Percentiles rank a stretch among this genome's conserved stretches.
These are phyloP conservation scores for Amanita exitialis DNA, from an alignment of 768 basidiomycete species.

Conservation along the genomic window DNA sequence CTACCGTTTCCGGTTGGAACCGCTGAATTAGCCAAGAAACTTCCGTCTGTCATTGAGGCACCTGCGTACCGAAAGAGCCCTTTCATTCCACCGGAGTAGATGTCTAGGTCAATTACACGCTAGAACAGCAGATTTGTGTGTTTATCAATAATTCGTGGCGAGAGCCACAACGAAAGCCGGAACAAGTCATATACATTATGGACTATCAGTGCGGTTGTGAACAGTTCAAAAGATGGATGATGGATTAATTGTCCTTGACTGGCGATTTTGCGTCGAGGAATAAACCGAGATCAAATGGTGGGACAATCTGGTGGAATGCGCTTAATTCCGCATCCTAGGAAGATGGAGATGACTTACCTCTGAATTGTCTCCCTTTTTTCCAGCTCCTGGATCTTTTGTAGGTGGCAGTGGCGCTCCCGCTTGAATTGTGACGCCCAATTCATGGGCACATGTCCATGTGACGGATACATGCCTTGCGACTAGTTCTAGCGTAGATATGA, in stretches of 20 bases:
- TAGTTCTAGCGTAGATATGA: conserved; percentile 52
- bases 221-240: not conserved
- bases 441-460: conserved; percentile 49
- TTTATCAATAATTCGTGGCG: not conserved
- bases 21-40: conserved; percentile 53
- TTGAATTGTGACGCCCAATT: conserved; percentile 34
- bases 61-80: conserved; percentile 68
- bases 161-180: not conserved
- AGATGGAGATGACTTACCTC: conserved; percentile 1
- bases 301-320: conserved; percentile 27
- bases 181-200: not conserved
- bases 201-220: not conserved
- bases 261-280: conserved; percentile 37
- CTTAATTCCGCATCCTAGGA: not conserved
- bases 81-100: conserved; percentile 60
- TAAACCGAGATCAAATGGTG: conserved; percentile 42
- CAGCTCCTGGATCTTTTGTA: conserved; percentile 11
- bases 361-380: conserved; percentile 12
- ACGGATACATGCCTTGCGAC: conserved; percentile 55
- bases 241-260: not conserved
- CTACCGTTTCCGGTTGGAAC: conserved; percentile 94
- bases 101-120: not conserved
- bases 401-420: conserved; percentile 40
- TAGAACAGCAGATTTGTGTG: not conserved
- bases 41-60: conserved; percentile 60